These are phyloP conservation scores for Yamadazyma dushanensis DNA, from an alignment of 1,139 yeast genomes.

Conservation along the genomic window DNA sequence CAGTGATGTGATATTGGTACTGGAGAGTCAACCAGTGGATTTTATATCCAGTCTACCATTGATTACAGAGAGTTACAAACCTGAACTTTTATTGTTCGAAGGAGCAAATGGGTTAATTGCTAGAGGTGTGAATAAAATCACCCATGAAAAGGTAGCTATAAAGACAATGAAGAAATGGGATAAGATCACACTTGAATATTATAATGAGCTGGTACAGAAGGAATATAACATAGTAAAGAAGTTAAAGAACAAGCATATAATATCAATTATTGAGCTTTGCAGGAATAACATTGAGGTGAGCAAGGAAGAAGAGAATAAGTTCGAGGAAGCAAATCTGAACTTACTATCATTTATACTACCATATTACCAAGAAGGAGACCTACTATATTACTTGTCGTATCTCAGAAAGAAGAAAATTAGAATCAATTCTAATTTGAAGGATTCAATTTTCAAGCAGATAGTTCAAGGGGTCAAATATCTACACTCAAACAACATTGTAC, in stretches of 20 bases:
- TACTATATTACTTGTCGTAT: slow-evolving; percentile 40
- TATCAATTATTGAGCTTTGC: slow-evolving; percentile 28
- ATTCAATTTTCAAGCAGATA: slow-evolving; percentile 48
- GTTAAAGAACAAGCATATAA: slow-evolving; percentile 31
- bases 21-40: too few species aligned
- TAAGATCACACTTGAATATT: slow-evolving; percentile 16
- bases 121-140: slow-evolving; percentile 29
- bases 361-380: slow-evolving; percentile 48
- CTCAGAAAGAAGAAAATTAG: slow-evolving; percentile 35
- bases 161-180: slow-evolving; percentile 28
- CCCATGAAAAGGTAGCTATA: slow-evolving; percentile 25
- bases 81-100: slow-evolving; percentile 35
- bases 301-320: not conserved
- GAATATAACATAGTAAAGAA: slow-evolving; percentile 32
- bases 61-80: slow-evolving; percentile 7
- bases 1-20: too few species aligned
- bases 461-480: slow-evolving; percentile 46
- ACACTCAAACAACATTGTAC: slow-evolving; percentile 45
- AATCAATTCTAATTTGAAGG: slow-evolving; percentile 36
- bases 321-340: not conserved
- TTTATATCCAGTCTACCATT: not conserved
- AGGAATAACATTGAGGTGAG: slow-evolving; percentile 5
- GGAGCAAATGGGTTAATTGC: slow-evolving; percentile 46
- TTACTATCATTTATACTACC: slow-evolving; percentile 39
- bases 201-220: slow-evolving; percentile 23